phyloP scores from a whole-genome alignment of 2,329 filamentous ascomycete species.

The Apiospora aurea region DNA sequence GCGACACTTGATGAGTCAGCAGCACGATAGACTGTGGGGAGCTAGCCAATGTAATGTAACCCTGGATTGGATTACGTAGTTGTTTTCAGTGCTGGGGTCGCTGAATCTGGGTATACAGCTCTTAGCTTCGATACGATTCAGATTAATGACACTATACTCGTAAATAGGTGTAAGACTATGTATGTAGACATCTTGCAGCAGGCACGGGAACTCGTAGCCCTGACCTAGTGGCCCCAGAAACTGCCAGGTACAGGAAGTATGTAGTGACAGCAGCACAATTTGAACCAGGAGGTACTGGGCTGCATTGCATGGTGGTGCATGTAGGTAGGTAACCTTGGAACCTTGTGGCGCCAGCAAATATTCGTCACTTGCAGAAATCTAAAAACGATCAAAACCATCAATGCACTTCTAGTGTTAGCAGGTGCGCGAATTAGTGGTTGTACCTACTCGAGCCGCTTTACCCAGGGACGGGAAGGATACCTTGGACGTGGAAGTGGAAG shows the following conservation, averaged over 20 bases:
- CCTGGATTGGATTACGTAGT: slow-evolving; percentile 6
- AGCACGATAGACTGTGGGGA: background rate
- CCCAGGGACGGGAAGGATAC: background rate
- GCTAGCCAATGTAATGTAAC: background rate
- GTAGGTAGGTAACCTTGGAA: background rate
- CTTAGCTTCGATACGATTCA: background rate
- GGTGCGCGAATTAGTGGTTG: slow-evolving; percentile 7
- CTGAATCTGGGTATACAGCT: background rate
- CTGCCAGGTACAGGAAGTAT: background rate
- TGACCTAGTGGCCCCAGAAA: background rate
- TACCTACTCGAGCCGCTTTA: background rate
- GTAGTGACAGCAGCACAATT: background rate
- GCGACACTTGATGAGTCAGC: no score
- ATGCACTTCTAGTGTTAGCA: background rate
- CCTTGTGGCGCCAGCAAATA: background rate
- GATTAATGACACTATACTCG: background rate
- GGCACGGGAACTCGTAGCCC: background rate
- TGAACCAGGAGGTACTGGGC: background rate
- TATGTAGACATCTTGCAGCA: background rate
- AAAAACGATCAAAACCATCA: background rate
- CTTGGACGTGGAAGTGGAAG: background rate
- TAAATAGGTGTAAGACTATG: background rate
- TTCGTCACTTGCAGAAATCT: background rate
- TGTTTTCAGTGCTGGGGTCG: background rate
- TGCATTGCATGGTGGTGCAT: background rate